Evolutionary conservation across 2,329 filamentous ascomycete species (phyloP).

Genomic region (Daldinia eschscholtzii): DNA sequence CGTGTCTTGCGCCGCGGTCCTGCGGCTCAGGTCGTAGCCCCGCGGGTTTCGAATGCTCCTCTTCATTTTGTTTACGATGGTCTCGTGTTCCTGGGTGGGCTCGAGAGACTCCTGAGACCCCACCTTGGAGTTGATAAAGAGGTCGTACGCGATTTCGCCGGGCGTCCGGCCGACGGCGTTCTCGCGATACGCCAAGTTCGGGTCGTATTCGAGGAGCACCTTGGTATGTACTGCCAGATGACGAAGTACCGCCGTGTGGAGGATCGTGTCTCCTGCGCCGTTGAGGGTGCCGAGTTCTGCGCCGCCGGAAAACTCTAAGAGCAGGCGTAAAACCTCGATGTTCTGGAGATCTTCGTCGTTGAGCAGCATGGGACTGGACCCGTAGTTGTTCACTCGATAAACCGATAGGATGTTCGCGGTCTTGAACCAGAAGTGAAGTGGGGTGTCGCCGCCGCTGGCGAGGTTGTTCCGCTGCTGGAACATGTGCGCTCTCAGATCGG

Average conservation of each 20-base stretch:
- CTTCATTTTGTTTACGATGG: background rate
- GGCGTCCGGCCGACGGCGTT: slow-evolving; percentile 83
- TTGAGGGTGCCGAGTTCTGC: slow-evolving; percentile 70
- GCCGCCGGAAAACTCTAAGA: slow-evolving; percentile 69
- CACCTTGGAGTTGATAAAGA: slow-evolving; percentile 59
- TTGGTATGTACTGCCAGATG: slow-evolving; percentile 55
- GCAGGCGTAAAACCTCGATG: slow-evolving; percentile 59
- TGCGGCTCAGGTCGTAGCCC: background rate
- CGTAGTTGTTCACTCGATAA: background rate
- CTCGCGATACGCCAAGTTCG: slow-evolving; percentile 74
- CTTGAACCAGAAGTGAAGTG: slow-evolving; percentile 72
- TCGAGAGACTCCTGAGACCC: slow-evolving; percentile 38
- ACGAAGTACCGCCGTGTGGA: slow-evolving; percentile 68
- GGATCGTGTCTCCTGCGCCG: slow-evolving; percentile 72
- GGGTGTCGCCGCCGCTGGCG: slow-evolving; percentile 68
- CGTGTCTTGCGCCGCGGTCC: background rate
- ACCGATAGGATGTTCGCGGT: slow-evolving; percentile 29
- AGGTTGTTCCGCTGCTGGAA: slow-evolving; percentile 69
- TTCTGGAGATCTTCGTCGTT: slow-evolving; percentile 50
- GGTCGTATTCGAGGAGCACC: slow-evolving; percentile 66
- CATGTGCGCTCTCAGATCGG: slow-evolving; percentile 67
- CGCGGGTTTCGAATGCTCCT: background rate
- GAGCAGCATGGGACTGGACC: background rate
- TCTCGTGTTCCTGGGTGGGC: background rate
- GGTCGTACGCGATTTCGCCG: slow-evolving; percentile 73